A percentile compares a stretch with the other conserved stretches of the same genome.
Evolutionary conservation across 352 stramenopile species (phyloP).

Genomic region (Phytopythium delawarense): DNA sequence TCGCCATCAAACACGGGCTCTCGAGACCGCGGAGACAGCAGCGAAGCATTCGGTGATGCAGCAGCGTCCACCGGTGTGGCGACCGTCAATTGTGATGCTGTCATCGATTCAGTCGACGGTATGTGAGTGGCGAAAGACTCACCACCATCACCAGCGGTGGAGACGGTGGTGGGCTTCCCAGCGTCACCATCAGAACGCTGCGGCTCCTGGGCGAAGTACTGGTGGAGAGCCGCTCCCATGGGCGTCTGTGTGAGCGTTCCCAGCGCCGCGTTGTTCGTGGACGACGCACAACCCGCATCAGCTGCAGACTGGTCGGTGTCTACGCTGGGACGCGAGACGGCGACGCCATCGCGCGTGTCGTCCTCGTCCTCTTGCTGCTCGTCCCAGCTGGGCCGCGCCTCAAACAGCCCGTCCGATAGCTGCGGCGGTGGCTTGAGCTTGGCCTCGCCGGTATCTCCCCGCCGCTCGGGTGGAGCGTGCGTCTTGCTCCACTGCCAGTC

Average conservation of each 20-base stretch:
- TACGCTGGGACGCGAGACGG: neutral
- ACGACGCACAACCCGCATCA: neutral
- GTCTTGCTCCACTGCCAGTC: slow-evolving; percentile 83
- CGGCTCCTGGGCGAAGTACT: slow-evolving; percentile 42
- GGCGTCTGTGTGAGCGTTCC: slow-evolving; percentile 40
- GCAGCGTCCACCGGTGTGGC: neutral
- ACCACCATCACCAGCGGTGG: neutral
- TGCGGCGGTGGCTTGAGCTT: neutral
- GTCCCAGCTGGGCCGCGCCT: slow-evolving; percentile 23
- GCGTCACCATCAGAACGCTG: slow-evolving; percentile 2
- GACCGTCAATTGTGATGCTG: neutral
- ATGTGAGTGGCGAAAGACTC: neutral
- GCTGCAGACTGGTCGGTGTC: neutral
- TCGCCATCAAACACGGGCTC: slow-evolving; percentile 10
- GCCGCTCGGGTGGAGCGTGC: slow-evolving; percentile 9
- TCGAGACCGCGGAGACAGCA: neutral
- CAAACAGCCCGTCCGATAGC: slow-evolving; percentile 19
- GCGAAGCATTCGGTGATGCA: neutral
- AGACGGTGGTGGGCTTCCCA: too few species aligned
- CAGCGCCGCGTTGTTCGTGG: slow-evolving; percentile 2
- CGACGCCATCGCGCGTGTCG: neutral
- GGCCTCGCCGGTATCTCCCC: neutral
- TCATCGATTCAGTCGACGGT: neutral
- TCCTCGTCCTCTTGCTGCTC: slow-evolving; percentile 2
- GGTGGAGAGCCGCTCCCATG: slow-evolving; percentile 46